Evolutionary conservation across 257 asterid species (phyloP).

Genomic region (Solanum chiquidenum): DNA sequence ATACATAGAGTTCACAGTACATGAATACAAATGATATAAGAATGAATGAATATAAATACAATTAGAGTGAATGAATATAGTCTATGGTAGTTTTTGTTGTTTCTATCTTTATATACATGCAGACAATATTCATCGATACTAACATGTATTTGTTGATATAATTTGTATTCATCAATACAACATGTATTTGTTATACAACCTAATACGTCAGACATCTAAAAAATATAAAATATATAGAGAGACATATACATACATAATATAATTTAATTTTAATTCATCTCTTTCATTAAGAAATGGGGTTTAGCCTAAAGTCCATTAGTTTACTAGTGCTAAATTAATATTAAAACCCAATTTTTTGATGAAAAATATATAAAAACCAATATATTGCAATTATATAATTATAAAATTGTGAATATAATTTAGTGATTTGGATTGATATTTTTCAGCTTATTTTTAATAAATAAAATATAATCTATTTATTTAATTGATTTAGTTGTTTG

Average conservation of each 20-base stretch:
- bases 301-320: too few relatives aligned
- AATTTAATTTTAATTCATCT: too few relatives aligned
- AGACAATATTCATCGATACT: neutral
- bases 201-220: too few relatives aligned
- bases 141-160: too few relatives aligned
- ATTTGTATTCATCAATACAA: too few relatives aligned
- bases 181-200: too few relatives aligned
- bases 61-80: neutral
- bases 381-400: neutral
- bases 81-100: neutral
- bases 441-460: neutral
- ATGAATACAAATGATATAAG: neutral
- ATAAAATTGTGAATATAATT: neutral
- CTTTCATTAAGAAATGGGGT: too few relatives aligned
- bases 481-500: neutral
- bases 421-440: neutral
- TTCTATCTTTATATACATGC: neutral
- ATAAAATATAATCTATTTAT: neutral
- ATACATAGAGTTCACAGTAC: neutral
- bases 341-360: too few relatives aligned
- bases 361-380: neutral
- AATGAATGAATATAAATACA: neutral
- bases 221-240: too few relatives aligned
- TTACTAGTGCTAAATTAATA: too few relatives aligned
- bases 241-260: too few relatives aligned